These are phyloP conservation scores for Phoma sp. DNA, from an alignment of 2,329 filamentous ascomycete species.

Conservation along the genomic window DNA sequence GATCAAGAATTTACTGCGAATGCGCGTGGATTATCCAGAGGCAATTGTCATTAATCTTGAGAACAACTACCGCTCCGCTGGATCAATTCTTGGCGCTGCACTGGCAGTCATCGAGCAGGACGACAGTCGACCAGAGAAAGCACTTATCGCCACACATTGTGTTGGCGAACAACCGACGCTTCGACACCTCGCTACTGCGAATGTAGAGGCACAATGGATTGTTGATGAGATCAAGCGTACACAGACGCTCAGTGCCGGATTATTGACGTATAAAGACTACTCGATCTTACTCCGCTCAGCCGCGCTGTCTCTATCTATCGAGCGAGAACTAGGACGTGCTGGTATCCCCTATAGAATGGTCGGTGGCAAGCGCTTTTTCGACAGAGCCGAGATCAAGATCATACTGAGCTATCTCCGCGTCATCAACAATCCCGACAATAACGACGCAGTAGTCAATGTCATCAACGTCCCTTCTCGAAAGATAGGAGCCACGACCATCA, in stretches of 20 bases:
- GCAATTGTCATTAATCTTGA: slow-evolving; percentile 85
- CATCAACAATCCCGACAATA: slow-evolving; percentile 83
- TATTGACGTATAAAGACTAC: slow-evolving; percentile 78
- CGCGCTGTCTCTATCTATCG: slow-evolving; percentile 81
- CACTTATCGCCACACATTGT: slow-evolving; percentile 77
- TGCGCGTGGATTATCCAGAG: slow-evolving; percentile 76
- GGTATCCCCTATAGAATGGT: slow-evolving; percentile 93
- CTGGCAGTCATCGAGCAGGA: slow-evolving; percentile 92
- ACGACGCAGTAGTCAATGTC: slow-evolving; percentile 81
- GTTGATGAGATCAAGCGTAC: slow-evolving; percentile 79
- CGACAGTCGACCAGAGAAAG: slow-evolving; percentile 77
- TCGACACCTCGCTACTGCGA: slow-evolving; percentile 71
- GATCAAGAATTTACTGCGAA: slow-evolving; percentile 81
- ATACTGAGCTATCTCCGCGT: slow-evolving; percentile 87
- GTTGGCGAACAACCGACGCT: slow-evolving; percentile 82
- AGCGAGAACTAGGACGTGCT: slow-evolving; percentile 77
- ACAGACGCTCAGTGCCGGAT: slow-evolving; percentile 71
- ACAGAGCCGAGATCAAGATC: slow-evolving; percentile 85
- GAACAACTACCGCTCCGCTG: slow-evolving; percentile 93
- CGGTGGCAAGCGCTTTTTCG: slow-evolving; percentile 88
- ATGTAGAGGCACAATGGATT: slow-evolving; percentile 84
- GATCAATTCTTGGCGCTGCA: slow-evolving; percentile 79
- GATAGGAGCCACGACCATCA: slow-evolving; percentile 80
- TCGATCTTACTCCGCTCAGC: slow-evolving; percentile 88
- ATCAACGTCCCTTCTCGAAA: slow-evolving; percentile 84